A percentile compares a stretch with the other conserved stretches of the same genome.
Conservation (phyloP, 257 asterid genomes). For the Nemophila menziesii region DNA sequence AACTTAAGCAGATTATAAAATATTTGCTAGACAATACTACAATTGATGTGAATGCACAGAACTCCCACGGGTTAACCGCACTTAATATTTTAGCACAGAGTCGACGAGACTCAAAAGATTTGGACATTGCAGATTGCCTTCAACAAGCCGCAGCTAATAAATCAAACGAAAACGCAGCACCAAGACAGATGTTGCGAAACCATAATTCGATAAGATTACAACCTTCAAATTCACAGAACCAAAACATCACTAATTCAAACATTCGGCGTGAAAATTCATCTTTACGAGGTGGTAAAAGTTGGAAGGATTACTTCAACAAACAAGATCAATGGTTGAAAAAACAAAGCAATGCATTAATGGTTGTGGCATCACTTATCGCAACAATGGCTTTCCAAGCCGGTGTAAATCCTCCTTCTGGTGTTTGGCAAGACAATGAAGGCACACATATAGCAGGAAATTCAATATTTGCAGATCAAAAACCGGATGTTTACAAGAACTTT, state of each 20-base stretch:
- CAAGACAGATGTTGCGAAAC: neutral
- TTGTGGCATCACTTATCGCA: constrained; percentile 24
- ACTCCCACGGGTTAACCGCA: constrained; percentile 21
- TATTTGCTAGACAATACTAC: constrained; percentile 10
- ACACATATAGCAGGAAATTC: neutral
- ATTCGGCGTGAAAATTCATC: too few species aligned
- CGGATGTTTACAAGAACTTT: neutral
- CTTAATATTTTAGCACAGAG: constrained; percentile 22
- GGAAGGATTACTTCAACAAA: neutral
- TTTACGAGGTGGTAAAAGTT: too few species aligned
- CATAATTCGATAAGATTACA: neutral
- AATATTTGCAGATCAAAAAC: constrained; percentile 7
- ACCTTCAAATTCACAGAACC: neutral
- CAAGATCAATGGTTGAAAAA: constrained; percentile 11
- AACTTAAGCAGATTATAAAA: constrained; percentile 16
- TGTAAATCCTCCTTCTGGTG: constrained; percentile 24
- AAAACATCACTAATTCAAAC: neutral
- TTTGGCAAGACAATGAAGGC: constrained; percentile 16
- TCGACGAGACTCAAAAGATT: constrained; percentile 9
- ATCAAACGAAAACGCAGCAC: neutral
- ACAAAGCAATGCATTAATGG: constrained; percentile 16
- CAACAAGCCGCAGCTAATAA: constrained; percentile 14
- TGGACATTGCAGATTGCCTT: constrained; percentile 18
- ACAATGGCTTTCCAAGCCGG: constrained; percentile 25
- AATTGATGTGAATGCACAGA: constrained; percentile 16